phyloP scores from a whole-genome alignment of 1,139 yeast species.

The Nakaseomyces delphensis region DNA sequence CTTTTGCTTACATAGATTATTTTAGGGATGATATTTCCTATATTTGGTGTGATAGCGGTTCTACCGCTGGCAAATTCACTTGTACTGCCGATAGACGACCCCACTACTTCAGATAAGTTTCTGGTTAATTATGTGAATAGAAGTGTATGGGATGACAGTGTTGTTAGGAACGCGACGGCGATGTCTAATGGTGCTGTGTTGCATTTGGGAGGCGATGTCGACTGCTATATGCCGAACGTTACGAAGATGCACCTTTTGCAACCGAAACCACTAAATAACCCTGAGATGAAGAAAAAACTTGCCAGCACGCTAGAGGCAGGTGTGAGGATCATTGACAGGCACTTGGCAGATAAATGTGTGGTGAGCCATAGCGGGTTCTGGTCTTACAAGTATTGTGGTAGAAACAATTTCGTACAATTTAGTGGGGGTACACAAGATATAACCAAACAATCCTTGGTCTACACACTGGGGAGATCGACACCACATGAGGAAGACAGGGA shows the following conservation, averaged over 20 bases:
- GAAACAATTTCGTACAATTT: conserved; percentile 50
- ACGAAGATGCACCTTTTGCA: conserved; percentile 7
- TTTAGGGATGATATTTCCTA: neutral
- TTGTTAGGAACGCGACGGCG: conserved; percentile 13
- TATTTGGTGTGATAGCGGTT: neutral
- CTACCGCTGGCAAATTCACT: conserved; percentile 7
- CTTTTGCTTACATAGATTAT: too few species aligned
- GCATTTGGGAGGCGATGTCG: conserved; percentile 16
- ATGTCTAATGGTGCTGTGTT: conserved; percentile 15
- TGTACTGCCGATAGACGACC: conserved; percentile 20
- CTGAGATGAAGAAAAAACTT: conserved; percentile 11
- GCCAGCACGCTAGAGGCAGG: conserved; percentile 16
- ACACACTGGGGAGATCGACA: conserved; percentile 39
- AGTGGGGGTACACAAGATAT: conserved; percentile 30
- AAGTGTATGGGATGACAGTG: conserved; percentile 14
- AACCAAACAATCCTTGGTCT: conserved; percentile 30
- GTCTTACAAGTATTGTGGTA: conserved; percentile 54
- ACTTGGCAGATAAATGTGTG: conserved; percentile 30
- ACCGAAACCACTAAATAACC: conserved; percentile 9
- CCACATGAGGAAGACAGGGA: conserved; percentile 20
- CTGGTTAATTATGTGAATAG: conserved; percentile 17
- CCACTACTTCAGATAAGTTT: conserved; percentile 18
- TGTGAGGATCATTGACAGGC: conserved; percentile 25
- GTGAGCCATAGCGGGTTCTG: conserved; percentile 46
- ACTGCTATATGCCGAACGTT: conserved; percentile 21